phyloP scores from a whole-genome alignment of 1,284 basidiomycete species.

The Apiotrichum domesticum region DNA sequence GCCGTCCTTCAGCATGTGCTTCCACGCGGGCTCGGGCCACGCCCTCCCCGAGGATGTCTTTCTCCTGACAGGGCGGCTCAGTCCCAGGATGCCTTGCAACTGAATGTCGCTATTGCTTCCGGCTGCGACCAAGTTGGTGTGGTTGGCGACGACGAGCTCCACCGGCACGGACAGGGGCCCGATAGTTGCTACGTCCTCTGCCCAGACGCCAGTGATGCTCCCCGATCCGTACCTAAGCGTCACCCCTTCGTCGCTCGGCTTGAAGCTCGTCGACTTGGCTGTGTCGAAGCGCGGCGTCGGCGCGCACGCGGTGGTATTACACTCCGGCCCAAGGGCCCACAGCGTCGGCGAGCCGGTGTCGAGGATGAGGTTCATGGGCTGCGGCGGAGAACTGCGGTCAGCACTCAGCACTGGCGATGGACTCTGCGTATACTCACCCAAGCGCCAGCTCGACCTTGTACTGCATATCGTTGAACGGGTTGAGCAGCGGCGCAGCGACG shows the following conservation, averaged over 20 bases:
- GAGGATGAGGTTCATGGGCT: background rate
- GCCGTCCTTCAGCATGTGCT: background rate
- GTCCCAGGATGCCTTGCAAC: conserved; percentile 4
- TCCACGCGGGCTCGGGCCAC: conserved; percentile 2
- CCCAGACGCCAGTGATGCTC: background rate
- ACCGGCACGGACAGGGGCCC: background rate
- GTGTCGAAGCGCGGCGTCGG: background rate
- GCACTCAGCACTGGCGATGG: background rate
- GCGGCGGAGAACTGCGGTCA: background rate
- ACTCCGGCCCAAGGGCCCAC: background rate
- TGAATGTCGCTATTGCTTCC: background rate
- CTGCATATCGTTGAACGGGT: background rate
- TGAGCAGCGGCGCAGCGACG: background rate
- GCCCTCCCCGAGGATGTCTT: background rate
- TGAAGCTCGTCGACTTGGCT: background rate
- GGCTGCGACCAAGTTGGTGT: background rate
- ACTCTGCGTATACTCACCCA: background rate
- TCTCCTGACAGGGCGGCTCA: background rate
- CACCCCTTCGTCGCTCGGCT: background rate
- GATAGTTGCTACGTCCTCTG: background rate
- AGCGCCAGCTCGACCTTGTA: background rate
- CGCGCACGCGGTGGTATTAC: background rate
- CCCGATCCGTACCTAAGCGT: background rate
- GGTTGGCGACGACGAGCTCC: background rate
- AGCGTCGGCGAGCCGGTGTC: conserved; percentile 3